Base-by-base conservation (phyloP, 495 filamentous ascomycete genomes). In the Neurospora cerealis region DNA sequence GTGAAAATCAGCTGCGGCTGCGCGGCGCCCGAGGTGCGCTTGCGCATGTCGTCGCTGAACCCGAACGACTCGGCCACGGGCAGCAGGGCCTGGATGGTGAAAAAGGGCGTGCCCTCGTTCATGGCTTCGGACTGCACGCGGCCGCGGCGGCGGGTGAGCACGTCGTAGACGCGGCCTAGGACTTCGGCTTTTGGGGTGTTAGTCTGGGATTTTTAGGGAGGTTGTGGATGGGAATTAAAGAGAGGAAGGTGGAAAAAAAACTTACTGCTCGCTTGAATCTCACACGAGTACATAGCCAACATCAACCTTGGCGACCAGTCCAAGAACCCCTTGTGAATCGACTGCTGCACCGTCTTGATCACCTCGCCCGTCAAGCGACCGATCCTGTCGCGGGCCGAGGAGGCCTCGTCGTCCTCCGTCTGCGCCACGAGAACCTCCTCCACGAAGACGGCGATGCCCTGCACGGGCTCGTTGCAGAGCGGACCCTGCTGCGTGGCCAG, bases 211-310 rank as follows among this genome's bases (percentile, higher is more conserved):
- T 39, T 38, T 74, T 71, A 32, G 17, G n/a, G 7, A 24, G n/a
- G 4, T 9, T 48, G 62, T 71, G 40, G 24, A 28, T 2, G 72
- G 41, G 70, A 48, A 40, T 0, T 15, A 32, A n/a, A 38, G 17
- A 38, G 60, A n/a, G 28, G 62, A 13, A 5, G 24, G 24, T 28
- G 24, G n/a, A 21, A 62, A 73, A 9, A 70, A 17, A 66, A 84
- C 90, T 78, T 87, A 95, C 93, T 93, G 46, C 93, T 93, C 70
- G 95, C 93, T 87, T 98, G 96, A 77, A 99, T 98, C 78, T 98
- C 95, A 80, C 93, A 95, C 72, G 91, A 93, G 84, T 99, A 99
- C 93, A 98, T 98, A n/a, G 96, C 95, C 70, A 98, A 90, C 85
- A 98, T 87, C 38, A 99, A 86, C 2, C 96, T 89, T 1, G 96